Evolutionary conservation across 2,329 filamentous ascomycete genomes (phyloP).

Genomic region (Trichoderma sp.): DNA sequence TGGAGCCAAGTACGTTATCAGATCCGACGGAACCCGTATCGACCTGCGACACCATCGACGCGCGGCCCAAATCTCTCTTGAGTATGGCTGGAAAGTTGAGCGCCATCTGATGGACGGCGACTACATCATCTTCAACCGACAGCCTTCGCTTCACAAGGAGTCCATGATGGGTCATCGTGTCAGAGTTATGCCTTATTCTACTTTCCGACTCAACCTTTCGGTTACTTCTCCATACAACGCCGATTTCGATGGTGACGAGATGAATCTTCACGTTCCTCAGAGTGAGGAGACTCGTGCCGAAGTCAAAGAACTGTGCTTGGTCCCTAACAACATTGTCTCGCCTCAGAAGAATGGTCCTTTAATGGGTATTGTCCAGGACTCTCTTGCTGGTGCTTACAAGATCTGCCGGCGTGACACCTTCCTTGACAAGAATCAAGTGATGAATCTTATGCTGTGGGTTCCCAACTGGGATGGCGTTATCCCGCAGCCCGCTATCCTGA

Average conservation of each 20-base stretch:
- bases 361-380: constrained; percentile 99
- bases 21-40: constrained; percentile 88
- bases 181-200: constrained; percentile 97
- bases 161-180: constrained; percentile 99
- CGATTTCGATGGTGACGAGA: constrained; percentile 99
- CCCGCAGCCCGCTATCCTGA: constrained; percentile 87
- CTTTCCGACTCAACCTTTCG: constrained; percentile 94
- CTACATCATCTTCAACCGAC: constrained; percentile 99
- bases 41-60: constrained; percentile 92
- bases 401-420: constrained; percentile 91
- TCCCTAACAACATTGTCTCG: constrained; percentile 97
- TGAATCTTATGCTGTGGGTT: constrained; percentile 97
- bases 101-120: constrained; percentile 94
- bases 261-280: constrained; percentile 99
- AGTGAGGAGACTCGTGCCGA: constrained; percentile 96
- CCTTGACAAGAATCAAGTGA: constrained; percentile 83
- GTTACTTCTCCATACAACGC: constrained; percentile 99
- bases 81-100: constrained; percentile 99
- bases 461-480: constrained; percentile 96
- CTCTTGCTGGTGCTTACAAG: constrained; percentile 94
- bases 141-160: constrained; percentile 98
- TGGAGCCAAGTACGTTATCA: constrained; percentile 93
- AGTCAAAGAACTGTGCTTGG: constrained; percentile 89
- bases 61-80: constrained; percentile 77
- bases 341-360: constrained; percentile 94